phyloP scores from a whole-genome alignment of 2,329 filamentous ascomycete species.

The Xylaria sp. region DNA sequence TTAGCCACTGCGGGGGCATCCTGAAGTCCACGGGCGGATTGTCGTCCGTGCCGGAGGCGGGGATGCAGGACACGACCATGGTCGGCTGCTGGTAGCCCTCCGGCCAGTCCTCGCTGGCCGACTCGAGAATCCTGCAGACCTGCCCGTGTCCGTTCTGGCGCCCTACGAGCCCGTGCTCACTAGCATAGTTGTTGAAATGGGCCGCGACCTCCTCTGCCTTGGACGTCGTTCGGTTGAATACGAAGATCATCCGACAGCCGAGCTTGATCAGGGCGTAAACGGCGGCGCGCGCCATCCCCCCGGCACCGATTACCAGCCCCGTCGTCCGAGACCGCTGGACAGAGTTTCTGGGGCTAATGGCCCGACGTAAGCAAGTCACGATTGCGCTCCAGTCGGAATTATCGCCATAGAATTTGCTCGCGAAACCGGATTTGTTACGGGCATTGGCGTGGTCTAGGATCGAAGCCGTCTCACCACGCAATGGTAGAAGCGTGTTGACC shows the following conservation, averaged over 20 bases:
- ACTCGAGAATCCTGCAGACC: constrained; percentile 59
- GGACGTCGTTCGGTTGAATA: constrained; percentile 67
- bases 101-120: constrained; percentile 66
- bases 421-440: constrained; percentile 62
- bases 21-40: constrained; percentile 68
- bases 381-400: constrained; percentile 74
- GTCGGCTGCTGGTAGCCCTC: constrained; percentile 63
- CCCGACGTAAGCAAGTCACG: constrained; percentile 62
- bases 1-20: constrained; percentile 69
- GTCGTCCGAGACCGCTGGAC: constrained; percentile 57
- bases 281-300: constrained; percentile 74
- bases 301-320: constrained; percentile 62
- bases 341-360: constrained; percentile 69
- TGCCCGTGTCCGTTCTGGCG: constrained; percentile 41
- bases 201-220: constrained; percentile 64
- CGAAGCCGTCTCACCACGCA: constrained; percentile 54
- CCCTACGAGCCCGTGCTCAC: constrained; percentile 35
- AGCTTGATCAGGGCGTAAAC: constrained; percentile 74
- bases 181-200: constrained; percentile 65
- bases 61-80: constrained; percentile 73
- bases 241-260: constrained; percentile 72
- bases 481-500: constrained; percentile 70
- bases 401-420: constrained; percentile 68
- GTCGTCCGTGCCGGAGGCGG: constrained; percentile 63
- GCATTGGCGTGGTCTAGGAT: constrained; percentile 60